Percentiles rank a stretch among this genome's conserved stretches.
Evolutionary conservation across 495 filamentous ascomycete genomes (phyloP).

Genomic region (Penicillium salamii): DNA sequence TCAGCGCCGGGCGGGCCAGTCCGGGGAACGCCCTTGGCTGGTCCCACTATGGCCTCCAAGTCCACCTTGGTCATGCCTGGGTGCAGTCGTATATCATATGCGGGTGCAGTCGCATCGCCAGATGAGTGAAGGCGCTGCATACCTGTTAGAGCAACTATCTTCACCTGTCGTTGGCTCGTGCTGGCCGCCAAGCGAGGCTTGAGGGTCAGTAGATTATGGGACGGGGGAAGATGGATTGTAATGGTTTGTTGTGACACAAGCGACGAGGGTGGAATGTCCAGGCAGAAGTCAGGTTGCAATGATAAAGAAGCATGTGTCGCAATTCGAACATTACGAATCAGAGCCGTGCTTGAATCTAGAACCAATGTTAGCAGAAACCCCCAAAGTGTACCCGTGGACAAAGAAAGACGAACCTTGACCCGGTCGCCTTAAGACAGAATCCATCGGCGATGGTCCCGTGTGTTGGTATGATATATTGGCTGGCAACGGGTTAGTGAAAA

Average conservation of each 20-base stretch:
- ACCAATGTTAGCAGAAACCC: conserved; percentile 13
- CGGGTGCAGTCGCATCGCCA: conserved; percentile 40
- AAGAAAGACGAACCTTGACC: conserved; percentile 53
- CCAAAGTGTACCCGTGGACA: background rate
- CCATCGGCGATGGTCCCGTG: conserved; percentile 21
- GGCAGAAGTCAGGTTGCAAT: conserved; percentile 47
- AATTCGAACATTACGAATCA: conserved; percentile 65
- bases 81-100: conserved; percentile 60
- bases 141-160: conserved; percentile 59
- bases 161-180: conserved; percentile 58
- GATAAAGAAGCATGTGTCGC: conserved; percentile 61
- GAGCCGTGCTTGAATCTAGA: conserved; percentile 50
- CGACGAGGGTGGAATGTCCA: conserved; percentile 59
- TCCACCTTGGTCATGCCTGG: conserved; percentile 66
- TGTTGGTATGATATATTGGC: conserved; percentile 10
- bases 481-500: background rate
- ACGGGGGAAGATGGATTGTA: conserved; percentile 60
- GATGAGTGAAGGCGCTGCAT: conserved; percentile 44
- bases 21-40: conserved; percentile 55
- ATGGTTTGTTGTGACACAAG: conserved; percentile 64
- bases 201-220: conserved; percentile 64
- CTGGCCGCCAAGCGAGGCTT: conserved; percentile 55
- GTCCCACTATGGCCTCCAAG: conserved; percentile 61
- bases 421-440: conserved; percentile 42
- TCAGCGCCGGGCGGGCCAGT: conserved; percentile 48